Evolutionary conservation across 805 yeast genomes (phyloP).

Genomic region (Kodamaea restingae): DNA sequence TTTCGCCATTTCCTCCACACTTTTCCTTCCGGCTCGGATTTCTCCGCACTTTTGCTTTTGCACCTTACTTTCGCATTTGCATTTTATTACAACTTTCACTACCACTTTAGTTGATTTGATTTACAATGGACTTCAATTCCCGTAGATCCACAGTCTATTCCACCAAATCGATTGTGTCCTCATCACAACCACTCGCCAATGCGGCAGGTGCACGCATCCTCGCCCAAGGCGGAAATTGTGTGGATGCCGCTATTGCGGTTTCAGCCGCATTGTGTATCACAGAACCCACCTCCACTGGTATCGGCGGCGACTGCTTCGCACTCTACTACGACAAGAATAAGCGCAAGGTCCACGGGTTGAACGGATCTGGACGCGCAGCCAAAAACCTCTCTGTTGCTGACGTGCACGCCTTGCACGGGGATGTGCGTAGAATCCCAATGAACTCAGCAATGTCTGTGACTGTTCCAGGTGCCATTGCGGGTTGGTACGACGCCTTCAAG

Average conservation of each 20-base stretch:
- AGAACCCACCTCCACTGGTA: constrained; percentile 61
- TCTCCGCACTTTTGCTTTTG: background rate
- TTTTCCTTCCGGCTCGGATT: no score
- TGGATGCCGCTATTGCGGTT: constrained; percentile 60
- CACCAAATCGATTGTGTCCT: constrained; percentile 65
- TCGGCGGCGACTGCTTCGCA: constrained; percentile 67
- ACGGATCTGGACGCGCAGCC: constrained; percentile 76
- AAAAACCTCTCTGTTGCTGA: constrained; percentile 44
- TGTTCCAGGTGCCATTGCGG: constrained; percentile 79
- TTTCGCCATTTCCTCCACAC: no score
- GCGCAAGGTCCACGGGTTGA: constrained; percentile 58
- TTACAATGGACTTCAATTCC: constrained; percentile 45
- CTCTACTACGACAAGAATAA: constrained; percentile 47
- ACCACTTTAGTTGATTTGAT: no score
- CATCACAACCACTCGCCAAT: constrained; percentile 73
- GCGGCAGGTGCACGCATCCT: constrained; percentile 68
- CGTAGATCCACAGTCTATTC: constrained; percentile 75
- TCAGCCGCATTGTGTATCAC: constrained; percentile 52
- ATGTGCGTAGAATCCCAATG: constrained; percentile 46
- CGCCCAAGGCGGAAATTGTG: constrained; percentile 69
- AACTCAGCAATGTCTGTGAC: constrained; percentile 57
- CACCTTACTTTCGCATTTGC: no score
- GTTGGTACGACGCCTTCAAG: constrained; percentile 68
- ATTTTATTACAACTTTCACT: no score
- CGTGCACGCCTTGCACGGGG: constrained; percentile 39